Evolutionary conservation across 2,329 filamentous ascomycete genomes (phyloP).

Genomic region (Diaporthe longicolla): DNA sequence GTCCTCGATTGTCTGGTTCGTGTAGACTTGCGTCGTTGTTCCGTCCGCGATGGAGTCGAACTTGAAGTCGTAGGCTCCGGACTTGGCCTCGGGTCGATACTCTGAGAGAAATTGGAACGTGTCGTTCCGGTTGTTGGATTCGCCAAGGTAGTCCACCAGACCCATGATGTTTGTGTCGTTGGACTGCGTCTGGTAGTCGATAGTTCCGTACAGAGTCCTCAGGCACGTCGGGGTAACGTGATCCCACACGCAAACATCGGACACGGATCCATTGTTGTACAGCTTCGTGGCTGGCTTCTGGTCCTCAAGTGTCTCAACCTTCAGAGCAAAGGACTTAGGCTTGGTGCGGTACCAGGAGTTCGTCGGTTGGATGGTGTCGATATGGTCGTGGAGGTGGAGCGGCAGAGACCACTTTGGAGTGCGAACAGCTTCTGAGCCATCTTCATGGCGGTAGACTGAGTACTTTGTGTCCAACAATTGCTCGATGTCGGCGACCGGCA

Average conservation of each 20-base stretch:
- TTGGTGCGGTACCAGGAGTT: conserved; percentile 62
- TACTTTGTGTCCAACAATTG: conserved; percentile 61
- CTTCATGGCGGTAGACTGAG: conserved; percentile 63
- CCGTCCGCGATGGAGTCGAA: conserved; percentile 53
- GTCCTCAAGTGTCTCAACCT: conserved; percentile 49
- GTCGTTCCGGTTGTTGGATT: conserved; percentile 63
- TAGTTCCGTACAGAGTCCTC: conserved; percentile 61
- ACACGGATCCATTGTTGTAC: conserved; percentile 53
- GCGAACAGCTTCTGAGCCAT: conserved; percentile 66
- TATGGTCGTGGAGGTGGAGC: conserved; percentile 54
- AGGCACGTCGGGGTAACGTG: conserved; percentile 63
- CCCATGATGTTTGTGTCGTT: conserved; percentile 58
- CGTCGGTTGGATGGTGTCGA: conserved; percentile 66
- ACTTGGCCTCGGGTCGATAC: conserved; percentile 54
- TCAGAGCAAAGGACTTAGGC: conserved; percentile 49
- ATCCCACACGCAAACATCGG: conserved; percentile 61
- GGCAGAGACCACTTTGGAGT: conserved; percentile 70
- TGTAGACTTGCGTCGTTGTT: conserved; percentile 49
- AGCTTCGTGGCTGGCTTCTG: conserved; percentile 47
- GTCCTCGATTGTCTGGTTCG: conserved; percentile 50
- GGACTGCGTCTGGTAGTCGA: conserved; percentile 63
- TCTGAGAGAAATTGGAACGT: conserved; percentile 53
- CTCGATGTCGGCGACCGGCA: conserved; percentile 62
- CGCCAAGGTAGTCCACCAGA: conserved; percentile 62
- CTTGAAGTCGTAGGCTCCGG: conserved; percentile 51